Evolutionary conservation across 2,329 filamentous ascomycete species (phyloP).

Genomic region (Botrytis elliptica): DNA sequence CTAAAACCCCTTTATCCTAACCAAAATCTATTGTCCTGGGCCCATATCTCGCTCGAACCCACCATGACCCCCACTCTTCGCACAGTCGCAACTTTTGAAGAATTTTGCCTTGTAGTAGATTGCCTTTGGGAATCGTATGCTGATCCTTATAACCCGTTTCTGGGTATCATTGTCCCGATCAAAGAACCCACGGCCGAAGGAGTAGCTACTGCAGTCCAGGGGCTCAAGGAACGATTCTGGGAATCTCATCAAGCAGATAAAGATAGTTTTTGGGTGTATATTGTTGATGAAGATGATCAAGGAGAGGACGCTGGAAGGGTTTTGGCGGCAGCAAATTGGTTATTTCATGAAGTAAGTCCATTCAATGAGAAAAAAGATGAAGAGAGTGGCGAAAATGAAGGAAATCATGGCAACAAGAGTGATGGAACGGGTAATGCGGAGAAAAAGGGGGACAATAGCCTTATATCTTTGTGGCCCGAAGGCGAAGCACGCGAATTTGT

Average conservation of each 20-base stretch:
- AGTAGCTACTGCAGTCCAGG: neutral
- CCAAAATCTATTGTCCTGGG: too few species aligned
- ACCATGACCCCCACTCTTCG: neutral
- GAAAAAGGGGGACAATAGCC: neutral
- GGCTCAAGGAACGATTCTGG: neutral
- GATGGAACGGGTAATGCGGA: neutral
- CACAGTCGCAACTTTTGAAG: neutral
- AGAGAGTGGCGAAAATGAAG: neutral
- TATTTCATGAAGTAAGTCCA: neutral
- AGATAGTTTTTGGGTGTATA: neutral
- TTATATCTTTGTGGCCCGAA: neutral
- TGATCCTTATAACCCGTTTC: neutral
- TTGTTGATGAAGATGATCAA: neutral
- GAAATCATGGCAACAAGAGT: neutral
- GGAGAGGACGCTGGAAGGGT: neutral
- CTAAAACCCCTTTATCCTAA: fast-evolving
- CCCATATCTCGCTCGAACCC: neutral
- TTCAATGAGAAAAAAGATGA: neutral
- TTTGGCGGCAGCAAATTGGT: neutral
- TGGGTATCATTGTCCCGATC: neutral
- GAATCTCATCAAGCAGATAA: neutral
- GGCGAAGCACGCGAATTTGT: conserved; percentile 3
- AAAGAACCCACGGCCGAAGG: neutral
- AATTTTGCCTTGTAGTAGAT: neutral
- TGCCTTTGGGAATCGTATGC: neutral